These are phyloP conservation scores for Barnettozyma californica DNA, from an alignment of 805 yeast genomes.

Conservation along the genomic window DNA sequence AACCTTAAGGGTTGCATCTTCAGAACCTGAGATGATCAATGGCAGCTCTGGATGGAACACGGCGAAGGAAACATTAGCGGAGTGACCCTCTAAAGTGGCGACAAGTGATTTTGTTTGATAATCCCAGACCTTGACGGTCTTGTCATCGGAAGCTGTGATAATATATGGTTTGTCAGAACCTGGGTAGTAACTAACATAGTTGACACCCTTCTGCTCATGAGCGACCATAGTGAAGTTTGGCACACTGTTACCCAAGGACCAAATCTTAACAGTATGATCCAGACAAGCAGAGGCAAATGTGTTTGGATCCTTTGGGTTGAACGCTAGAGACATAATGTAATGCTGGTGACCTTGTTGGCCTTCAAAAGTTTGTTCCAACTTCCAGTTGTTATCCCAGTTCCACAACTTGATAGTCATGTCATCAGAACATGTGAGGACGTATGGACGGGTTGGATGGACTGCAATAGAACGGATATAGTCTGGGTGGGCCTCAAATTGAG, in stretches of 20 bases:
- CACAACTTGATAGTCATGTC: conserved; percentile 88
- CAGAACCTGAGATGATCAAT: conserved; percentile 90
- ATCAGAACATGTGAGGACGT: conserved; percentile 83
- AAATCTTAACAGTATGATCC: conserved; percentile 93
- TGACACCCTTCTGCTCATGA: conserved; percentile 90
- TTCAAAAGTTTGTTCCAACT: conserved; percentile 81
- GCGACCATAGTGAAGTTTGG: conserved; percentile 92
- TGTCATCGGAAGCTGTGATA: conserved; percentile 87
- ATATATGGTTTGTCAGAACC: conserved; percentile 95
- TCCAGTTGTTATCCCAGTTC: conserved; percentile 98
- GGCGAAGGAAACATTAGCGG: conserved; percentile 93
- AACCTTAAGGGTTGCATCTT: conserved; percentile 88
- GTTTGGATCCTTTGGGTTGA: conserved; percentile 96
- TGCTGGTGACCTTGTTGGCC: conserved; percentile 97
- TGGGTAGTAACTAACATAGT: conserved; percentile 95
- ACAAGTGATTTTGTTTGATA: conserved; percentile 95
- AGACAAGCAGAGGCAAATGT: conserved; percentile 97
- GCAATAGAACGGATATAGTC: conserved; percentile 92
- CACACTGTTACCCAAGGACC: conserved; percentile 84
- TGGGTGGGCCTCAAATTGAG: conserved; percentile 97
- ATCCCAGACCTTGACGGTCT: conserved; percentile 88
- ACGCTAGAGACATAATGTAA: conserved; percentile 88
- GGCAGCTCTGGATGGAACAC: conserved; percentile 98
- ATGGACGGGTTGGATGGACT: conserved; percentile 91
- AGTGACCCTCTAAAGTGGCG: conserved; percentile 90